Conservation (phyloP, 2,329 filamentous ascomycete genomes). For the Pseudogymnoascus sp. region DNA sequence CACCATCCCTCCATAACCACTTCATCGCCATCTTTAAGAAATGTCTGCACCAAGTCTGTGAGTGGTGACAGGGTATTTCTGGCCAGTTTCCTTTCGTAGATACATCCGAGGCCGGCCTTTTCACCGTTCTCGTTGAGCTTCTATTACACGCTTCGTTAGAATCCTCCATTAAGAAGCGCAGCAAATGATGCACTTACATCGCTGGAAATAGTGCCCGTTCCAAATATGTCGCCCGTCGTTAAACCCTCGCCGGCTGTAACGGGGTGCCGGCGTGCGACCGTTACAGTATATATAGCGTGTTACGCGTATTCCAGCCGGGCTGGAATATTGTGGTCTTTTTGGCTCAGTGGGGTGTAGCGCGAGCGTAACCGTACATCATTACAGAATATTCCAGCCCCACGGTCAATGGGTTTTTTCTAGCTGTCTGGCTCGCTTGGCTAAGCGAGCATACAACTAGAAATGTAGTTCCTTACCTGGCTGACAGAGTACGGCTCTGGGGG, state of each 20-base stretch:
- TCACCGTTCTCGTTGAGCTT: neutral
- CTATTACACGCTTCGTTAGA: neutral
- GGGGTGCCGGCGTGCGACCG: too few relatives aligned
- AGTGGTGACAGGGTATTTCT: neutral
- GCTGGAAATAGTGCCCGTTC: constrained; percentile 30
- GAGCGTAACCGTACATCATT: too few relatives aligned
- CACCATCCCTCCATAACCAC: constrained; percentile 48
- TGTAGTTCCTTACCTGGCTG: too few relatives aligned
- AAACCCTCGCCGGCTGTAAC: constrained; percentile 29
- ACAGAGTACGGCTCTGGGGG: too few relatives aligned
- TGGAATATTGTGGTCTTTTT: too few relatives aligned
- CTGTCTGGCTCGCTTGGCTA: too few relatives aligned
- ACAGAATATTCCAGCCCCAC: too few relatives aligned
- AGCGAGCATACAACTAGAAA: too few relatives aligned
- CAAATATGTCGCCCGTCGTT: constrained; percentile 33
- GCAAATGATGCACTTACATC: neutral
- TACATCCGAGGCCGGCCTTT: neutral
- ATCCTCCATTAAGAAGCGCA: neutral
- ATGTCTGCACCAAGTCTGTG: constrained; percentile 27
- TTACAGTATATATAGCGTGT: too few relatives aligned
- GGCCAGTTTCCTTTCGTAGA: constrained; percentile 10
- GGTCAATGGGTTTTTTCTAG: too few relatives aligned
- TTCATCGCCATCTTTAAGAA: constrained; percentile 57
- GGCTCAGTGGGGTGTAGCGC: too few relatives aligned
- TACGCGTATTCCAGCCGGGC: too few relatives aligned